phyloP scores from a whole-genome alignment of 169 alveolate species.

The Plasmodium vinckei region DNA sequence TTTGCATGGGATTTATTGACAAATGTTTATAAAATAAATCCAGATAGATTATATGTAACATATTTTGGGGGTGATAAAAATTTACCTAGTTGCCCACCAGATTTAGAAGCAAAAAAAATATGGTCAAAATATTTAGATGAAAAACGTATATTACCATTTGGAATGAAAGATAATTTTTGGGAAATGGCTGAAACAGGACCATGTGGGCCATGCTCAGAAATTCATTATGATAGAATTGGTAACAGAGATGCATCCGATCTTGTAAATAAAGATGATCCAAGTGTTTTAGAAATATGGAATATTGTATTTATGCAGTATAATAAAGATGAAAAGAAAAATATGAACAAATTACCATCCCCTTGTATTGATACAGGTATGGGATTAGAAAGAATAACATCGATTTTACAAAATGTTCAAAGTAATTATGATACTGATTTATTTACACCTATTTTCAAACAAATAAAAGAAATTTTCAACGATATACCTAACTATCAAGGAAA shows the following conservation, averaged over 20 bases:
- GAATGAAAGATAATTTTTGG: conserved; percentile 95
- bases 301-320: conserved; percentile 96
- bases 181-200: conserved; percentile 98
- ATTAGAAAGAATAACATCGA: conserved; percentile 93
- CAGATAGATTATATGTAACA: conserved; percentile 92
- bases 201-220: conserved; percentile 97
- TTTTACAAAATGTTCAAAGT: conserved; percentile 87
- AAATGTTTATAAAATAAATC: conserved; percentile 88
- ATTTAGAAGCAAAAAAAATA: conserved; percentile 89
- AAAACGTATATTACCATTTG: conserved; percentile 87
- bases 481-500: conserved; percentile 89
- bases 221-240: conserved; percentile 94
- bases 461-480: conserved; percentile 81
- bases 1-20: conserved; percentile 95
- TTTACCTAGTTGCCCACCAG: conserved; percentile 90
- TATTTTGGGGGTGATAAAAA: conserved; percentile 95
- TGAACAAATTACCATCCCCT: conserved; percentile 91
- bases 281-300: conserved; percentile 96
- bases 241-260: conserved; percentile 92
- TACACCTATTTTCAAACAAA: conserved; percentile 87
- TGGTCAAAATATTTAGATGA: conserved; percentile 92
- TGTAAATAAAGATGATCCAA: conserved; percentile 95
- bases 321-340: conserved; percentile 89
- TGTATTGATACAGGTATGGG: conserved; percentile 98
- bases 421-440: conserved; percentile 96